These are phyloP conservation scores for Cystobasidium tubakii DNA, from an alignment of 768 basidiomycete genomes.

Conservation along the genomic window DNA sequence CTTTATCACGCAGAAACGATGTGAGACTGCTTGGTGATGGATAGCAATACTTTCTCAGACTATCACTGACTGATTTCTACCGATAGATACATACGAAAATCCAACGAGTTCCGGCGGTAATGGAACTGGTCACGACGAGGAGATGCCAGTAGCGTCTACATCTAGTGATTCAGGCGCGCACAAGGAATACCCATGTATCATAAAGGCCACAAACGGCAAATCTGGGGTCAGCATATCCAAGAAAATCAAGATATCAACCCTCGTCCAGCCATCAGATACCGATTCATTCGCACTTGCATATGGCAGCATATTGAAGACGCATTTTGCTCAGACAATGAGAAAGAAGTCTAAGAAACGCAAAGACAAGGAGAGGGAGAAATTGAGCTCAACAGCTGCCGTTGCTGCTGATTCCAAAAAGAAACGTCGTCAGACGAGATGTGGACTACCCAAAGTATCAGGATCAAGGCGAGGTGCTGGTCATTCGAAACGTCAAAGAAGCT, in stretches of 20 bases:
- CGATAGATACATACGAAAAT: background rate
- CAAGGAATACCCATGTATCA: constrained; percentile 23
- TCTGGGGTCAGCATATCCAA: background rate
- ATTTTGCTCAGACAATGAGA: constrained; percentile 12
- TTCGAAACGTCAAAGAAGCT: constrained; percentile 1
- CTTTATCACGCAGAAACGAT: constrained; percentile 30
- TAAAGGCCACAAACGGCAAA: constrained; percentile 32
- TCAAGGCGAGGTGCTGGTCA: constrained; percentile 25
- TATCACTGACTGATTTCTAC: too few relatives aligned
- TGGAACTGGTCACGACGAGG: background rate
- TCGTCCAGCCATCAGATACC: constrained; percentile 18
- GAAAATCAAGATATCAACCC: constrained; percentile 31
- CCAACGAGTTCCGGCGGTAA: background rate
- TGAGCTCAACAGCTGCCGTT: background rate
- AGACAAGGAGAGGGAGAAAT: constrained; percentile 8
- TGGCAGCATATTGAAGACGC: background rate
- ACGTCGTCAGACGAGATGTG: background rate
- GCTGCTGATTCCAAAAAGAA: constrained; percentile 10
- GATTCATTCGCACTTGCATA: constrained; percentile 7
- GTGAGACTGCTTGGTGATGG: background rate
- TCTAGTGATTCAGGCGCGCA: background rate
- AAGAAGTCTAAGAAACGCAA: constrained; percentile 8
- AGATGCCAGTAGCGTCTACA: constrained; percentile 9
- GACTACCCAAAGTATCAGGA: constrained; percentile 28
- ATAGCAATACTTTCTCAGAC: background rate